Base-by-base conservation (phyloP, 2,329 filamentous ascomycete genomes). In the Trichoderma sp. region DNA sequence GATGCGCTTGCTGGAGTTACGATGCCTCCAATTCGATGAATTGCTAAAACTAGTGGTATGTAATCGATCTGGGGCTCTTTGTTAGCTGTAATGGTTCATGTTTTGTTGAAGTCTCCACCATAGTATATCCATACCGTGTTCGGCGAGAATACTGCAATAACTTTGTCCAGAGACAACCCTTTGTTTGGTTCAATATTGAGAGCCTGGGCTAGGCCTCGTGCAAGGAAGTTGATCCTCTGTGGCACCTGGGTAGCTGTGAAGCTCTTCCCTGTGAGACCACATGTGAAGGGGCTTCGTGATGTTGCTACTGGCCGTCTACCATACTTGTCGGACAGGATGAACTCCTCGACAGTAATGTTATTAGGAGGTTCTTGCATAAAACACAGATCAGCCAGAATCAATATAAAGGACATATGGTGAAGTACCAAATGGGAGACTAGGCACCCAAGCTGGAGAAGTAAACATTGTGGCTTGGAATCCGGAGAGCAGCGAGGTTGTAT, bases 1-100 rank as follows among this genome's bases (percentile, higher is more conserved):
- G 89, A 89, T 10, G 91, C 91, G 76, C 92, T 94, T 68, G 91
- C 91, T 1, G 91, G 90, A 0, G 89, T 90, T 68, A 90, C 85
- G 67, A 95, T 85, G 70, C 91, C 92, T 18, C 88, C 88, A 14
- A 94, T 80, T 68, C 90, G 86, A 77, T 94, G 92, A 14, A 91
- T 85, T 2, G 91, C 90, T 85, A 10, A 21, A 21, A 21, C 21
- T 10, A 46, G 18, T 1, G 43, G 43, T n/a, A 46, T 46, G 43
- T 46, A 46, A 7, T 46, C n/a, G n/a, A 46, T 39, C 37, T 39
- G 18, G 5, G 37, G 16, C 37, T 39, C 4, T 39, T 39, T 4
- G 14, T 39, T 24, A 24, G 49, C n/a, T 51, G 16, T 51, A 14
- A 5, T 14, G 10, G 26, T 26, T 7, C 21, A 18, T 39, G 14